Evolutionary conservation across 305 asterid species (phyloP).

Genomic region (Fraxinus velutina): DNA sequence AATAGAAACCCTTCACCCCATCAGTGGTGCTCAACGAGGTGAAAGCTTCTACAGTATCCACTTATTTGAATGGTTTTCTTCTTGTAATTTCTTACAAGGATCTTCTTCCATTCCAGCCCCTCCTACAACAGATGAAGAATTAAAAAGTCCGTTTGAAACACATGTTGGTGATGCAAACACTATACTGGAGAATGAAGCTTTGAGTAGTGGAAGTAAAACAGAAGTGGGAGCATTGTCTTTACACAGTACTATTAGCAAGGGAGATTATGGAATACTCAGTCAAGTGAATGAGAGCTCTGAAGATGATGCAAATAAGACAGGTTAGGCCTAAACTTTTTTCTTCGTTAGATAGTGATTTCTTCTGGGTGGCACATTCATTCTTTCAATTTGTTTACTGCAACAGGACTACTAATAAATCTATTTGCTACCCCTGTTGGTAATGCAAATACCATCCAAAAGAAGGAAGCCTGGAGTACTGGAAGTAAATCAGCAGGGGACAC

Average conservation of each 20-base stretch:
- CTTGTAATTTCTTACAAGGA: constrained; percentile 1
- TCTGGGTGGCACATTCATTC: not conserved
- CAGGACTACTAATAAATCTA: not conserved
- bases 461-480: constrained; percentile 4
- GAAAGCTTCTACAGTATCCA: not conserved
- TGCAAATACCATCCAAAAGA: not conserved
- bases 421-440: not conserved
- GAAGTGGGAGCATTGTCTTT: constrained; percentile 11
- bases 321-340: not conserved
- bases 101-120: not conserved
- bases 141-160: constrained; percentile 24
- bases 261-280: not conserved
- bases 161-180: constrained; percentile 20
- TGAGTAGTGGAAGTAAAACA: constrained; percentile 28
- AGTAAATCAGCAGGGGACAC: constrained; percentile 16
- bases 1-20: not conserved
- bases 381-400: not conserved
- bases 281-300: constrained; percentile 10
- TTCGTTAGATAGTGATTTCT: not conserved
- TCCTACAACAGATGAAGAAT: constrained; percentile 27
- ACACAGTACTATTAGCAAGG: not conserved
- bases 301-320: not conserved
- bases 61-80: not conserved
- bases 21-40: not conserved
- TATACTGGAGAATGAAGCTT: constrained; percentile 17